Percentiles rank a stretch among this genome's conserved stretches.
These are phyloP conservation scores for Lenzites betulinus DNA, from an alignment of 768 basidiomycete genomes.

Conservation along the genomic window DNA sequence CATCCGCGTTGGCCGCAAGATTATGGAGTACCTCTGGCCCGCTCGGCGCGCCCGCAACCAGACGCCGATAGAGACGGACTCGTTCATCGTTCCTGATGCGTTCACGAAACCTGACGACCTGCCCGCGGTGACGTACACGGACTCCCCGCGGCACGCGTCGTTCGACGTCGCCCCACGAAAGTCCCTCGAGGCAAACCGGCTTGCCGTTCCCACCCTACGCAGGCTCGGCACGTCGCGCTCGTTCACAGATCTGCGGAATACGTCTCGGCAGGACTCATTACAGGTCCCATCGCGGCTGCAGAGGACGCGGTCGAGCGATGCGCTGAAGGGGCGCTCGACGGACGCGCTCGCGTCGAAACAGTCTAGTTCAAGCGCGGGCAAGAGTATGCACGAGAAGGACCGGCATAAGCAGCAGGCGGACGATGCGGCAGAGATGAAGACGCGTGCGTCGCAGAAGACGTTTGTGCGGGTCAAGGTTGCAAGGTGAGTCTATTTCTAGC, in stretches of 20 bases:
- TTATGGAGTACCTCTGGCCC: conserved; percentile 91
- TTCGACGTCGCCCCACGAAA: conserved; percentile 27
- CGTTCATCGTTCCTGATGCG: conserved; percentile 14
- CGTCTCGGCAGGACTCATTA: conserved; percentile 36
- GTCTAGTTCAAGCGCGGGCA: conserved; percentile 5
- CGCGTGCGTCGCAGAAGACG: conserved; percentile 77
- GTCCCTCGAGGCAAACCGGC: conserved; percentile 37
- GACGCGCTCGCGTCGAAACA: conserved; percentile 34
- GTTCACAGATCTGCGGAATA: conserved; percentile 65
- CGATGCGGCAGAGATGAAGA: conserved; percentile 82
- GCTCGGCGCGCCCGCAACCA: conserved; percentile 48
- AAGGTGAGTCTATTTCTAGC: conserved; percentile 44
- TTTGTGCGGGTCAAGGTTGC: conserved; percentile 79
- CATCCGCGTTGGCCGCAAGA: conserved; percentile 72
- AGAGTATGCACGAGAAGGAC: conserved; percentile 11
- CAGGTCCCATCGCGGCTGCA: conserved; percentile 31
- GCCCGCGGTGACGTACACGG: conserved; percentile 16
- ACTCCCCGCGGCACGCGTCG: conserved; percentile 26
- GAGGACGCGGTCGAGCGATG: conserved; percentile 36
- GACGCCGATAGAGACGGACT: conserved; percentile 23
- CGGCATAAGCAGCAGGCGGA: conserved; percentile 30
- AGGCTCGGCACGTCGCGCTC: conserved; percentile 64
- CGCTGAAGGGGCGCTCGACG: conserved; percentile 27
- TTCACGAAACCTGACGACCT: conserved; percentile 5
- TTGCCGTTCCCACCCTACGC: conserved; percentile 44